Evolutionary conservation across 192 early-diverging fungal genomes (phyloP), one percentile per base, ranked within the genome.

Genomic region (Kappamyces sp.): DNA sequence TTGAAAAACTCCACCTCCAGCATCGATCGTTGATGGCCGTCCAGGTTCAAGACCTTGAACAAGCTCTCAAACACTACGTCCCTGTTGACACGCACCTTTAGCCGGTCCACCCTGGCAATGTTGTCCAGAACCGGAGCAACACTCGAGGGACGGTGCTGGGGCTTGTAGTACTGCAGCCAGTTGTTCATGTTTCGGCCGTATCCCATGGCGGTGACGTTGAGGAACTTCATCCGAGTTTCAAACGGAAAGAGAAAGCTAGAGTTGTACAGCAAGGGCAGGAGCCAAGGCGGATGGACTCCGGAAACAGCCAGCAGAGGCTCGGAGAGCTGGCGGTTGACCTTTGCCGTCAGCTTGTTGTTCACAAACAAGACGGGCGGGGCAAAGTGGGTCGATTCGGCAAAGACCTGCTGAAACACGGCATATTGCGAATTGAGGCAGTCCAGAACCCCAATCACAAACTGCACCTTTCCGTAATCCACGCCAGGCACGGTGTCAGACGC

Each of bases 1-100:
- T 91, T 90, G 65, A 86, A 86, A 58, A 92, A 97, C 66, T 97
- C 91, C n/a, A 97, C 80, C 61, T 97, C 94, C 32, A 97, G 69
- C 48, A 89, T 70, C 4, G 87, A 66, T 35, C 85, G 82, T 2
- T 70, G 67, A 3, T 69, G 76, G 10, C 85, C 86, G 63, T 89
- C 93, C 44, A 91, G 62, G 43, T 92, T 86, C 66, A 96, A 76
- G n/a, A 97, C 87, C 51, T 90, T 87, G 23, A 88, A 73, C 61
- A 92, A 87, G 2, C 84, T 86, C 47, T 91, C 89, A 1, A 97
- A 67, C 38, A 96, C 78, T n/a, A 83, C 73, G 6, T 69, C 66
- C 35, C 94, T 76, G 1, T 83, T 75, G 12, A 97, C 87, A 0
- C 90, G 80, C n/a, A 95, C 90, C 62, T 97, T 97, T 69, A 91